Percentiles rank a stretch among this genome's conserved stretches.
phyloP scores from a whole-genome alignment of 768 basidiomycete species.

The Psilocybe tampanensis region DNA sequence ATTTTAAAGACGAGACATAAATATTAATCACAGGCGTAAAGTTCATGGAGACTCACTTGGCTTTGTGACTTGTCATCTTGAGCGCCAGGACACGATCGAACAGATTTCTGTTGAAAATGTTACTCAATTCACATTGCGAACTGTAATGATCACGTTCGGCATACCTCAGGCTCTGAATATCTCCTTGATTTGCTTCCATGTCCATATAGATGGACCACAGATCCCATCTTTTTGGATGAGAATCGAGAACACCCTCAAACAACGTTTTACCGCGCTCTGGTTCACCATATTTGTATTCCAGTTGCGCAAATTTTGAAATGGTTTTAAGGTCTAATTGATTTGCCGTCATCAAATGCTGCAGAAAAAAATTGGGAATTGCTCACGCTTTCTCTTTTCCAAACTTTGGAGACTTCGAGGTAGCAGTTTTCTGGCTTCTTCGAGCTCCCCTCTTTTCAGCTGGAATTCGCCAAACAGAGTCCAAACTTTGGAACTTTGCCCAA shows the following conservation, averaged over 20 bases:
- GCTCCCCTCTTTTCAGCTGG: slow-evolving; percentile 69
- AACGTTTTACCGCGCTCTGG: slow-evolving; percentile 93
- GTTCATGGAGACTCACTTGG: slow-evolving; percentile 67
- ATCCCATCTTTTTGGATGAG: slow-evolving; percentile 93
- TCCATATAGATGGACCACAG: slow-evolving; percentile 97
- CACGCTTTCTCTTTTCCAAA: slow-evolving; percentile 93
- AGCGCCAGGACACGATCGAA: slow-evolving; percentile 81
- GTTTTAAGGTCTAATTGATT: slow-evolving; percentile 83
- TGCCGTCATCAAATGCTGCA: background rate
- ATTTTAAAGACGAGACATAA: slow-evolving; percentile 11
- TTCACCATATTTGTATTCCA: slow-evolving; percentile 95
- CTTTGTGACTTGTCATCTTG: slow-evolving; percentile 94
- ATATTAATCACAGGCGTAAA: slow-evolving; percentile 9
- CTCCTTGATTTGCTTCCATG: slow-evolving; percentile 82
- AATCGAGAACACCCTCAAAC: slow-evolving; percentile 95
- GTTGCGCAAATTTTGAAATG: slow-evolving; percentile 90
- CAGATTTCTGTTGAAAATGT: slow-evolving; percentile 56
- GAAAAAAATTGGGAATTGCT: slow-evolving; percentile 30
- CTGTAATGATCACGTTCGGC: slow-evolving; percentile 17
- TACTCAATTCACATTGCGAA: slow-evolving; percentile 1
- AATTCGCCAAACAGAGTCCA: slow-evolving; percentile 91
- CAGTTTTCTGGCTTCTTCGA: slow-evolving; percentile 83
- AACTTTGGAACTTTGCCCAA: slow-evolving; percentile 88
- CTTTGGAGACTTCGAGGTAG: slow-evolving; percentile 88
- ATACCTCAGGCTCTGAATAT: slow-evolving; percentile 80